These are phyloP conservation scores for Dioscorea zingiberensis DNA, from an alignment of 106 monocot species.

Conservation along the genomic window DNA sequence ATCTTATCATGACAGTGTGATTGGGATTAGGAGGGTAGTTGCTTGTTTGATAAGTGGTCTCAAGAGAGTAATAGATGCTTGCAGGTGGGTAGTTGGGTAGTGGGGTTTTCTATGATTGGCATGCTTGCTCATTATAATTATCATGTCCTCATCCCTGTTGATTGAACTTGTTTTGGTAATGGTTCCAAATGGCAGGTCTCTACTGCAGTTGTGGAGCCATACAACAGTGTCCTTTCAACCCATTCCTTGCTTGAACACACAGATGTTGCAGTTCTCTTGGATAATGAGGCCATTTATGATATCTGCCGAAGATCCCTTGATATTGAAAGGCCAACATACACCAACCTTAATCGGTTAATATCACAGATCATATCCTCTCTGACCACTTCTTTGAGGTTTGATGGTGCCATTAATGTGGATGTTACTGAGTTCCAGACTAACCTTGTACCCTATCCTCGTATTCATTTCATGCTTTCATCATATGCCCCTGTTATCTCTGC, in stretches of 20 bases:
- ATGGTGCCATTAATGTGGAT: constrained; percentile 84
- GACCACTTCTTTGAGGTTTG: constrained; percentile 85
- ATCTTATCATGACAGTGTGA: no score
- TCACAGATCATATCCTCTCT: constrained; percentile 88
- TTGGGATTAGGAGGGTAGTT: no score
- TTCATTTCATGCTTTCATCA: constrained; percentile 90
- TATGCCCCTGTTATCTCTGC: constrained; percentile 88
- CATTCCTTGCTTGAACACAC: constrained; percentile 87
- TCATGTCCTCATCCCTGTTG: no score
- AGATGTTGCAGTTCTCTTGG: constrained; percentile 74
- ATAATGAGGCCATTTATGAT: constrained; percentile 88
- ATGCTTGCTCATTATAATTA: no score
- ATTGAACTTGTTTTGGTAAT: no score
- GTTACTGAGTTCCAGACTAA: constrained; percentile 91
- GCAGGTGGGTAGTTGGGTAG: no score
- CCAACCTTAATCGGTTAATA: constrained; percentile 76
- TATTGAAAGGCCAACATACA: constrained; percentile 81
- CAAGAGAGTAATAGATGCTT: no score
- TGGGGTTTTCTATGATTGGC: no score
- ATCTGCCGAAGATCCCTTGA: constrained; percentile 75
- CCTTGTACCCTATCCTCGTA: constrained; percentile 82
- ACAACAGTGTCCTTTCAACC: constrained; percentile 85
- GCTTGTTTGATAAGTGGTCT: no score
- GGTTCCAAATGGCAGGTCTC: constrained; percentile 44
- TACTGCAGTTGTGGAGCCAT: constrained; percentile 87